Evolutionary conservation across 257 asterid species (phyloP), one percentile per base, ranked within the genome.

Genomic region (Solanum dulcamara): DNA sequence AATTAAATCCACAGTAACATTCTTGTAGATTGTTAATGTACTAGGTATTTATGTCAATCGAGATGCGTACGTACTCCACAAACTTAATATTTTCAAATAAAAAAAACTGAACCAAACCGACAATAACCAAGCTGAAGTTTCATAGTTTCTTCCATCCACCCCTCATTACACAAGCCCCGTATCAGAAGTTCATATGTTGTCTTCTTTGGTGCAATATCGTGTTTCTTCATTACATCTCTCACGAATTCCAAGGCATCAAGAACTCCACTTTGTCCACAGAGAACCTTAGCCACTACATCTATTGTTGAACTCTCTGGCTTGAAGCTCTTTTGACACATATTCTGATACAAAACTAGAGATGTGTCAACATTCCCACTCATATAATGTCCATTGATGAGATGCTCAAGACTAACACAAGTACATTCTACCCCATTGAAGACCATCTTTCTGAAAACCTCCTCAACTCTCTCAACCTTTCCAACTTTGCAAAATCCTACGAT

Each of bases 331-430:
- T 93, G 89, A 83, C 90, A 85, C 95, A 94, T 92, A 89, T 93
- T 96, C 86, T 90, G 88, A 66, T 89, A 92, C 90, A 94, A 83
- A 66, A 91, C 83, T 84, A 85, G 71, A 7, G 88, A 93, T 0
- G 94, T 87, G 85, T 91, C 94, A 75, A 85, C 80, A 83, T 90
- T 92, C 51, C 90, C 92, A 7, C 72, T 79, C 84, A 86, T 89
- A 88, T 97, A 96, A 80, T 93, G 91, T 37, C 97, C 98, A 11
- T 83, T 88, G 38, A 93, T 90, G 79, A 96, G 94, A 92, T 93
- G 96, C 89, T 96, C 95, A 44, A 84, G 92, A 13, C 94, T 94
- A 83, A 87, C 79, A 88, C 93, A 74, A n/a, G 96, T 91, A 67
- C 92, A 84, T 85, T 92, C 94, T 44, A 93, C 79, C 14, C 93